These are phyloP conservation scores for Nemania sp. DNA, from an alignment of 2,329 filamentous ascomycete species.

Conservation along the genomic window DNA sequence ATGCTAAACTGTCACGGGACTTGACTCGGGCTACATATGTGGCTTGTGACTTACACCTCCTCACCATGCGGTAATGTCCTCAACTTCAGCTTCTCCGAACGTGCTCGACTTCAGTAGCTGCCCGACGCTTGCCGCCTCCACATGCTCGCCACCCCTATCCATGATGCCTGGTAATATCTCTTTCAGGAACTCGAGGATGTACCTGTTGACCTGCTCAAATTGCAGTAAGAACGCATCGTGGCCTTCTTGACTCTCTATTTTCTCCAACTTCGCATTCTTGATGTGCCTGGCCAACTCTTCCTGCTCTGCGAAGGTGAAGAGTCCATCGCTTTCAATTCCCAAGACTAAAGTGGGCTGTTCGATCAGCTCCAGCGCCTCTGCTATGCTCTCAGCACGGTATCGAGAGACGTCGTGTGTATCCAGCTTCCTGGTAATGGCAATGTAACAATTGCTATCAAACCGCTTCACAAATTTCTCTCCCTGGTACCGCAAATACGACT, in stretches of 20 bases:
- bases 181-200: slow-evolving; percentile 82
- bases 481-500: slow-evolving; percentile 96
- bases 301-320: slow-evolving; percentile 97
- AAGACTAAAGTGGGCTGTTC: slow-evolving; percentile 89
- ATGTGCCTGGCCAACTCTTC: slow-evolving; percentile 86
- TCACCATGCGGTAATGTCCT: slow-evolving; percentile 95
- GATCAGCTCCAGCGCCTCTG: slow-evolving; percentile 78
- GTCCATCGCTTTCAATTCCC: slow-evolving; percentile 91
- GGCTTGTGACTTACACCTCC: background rate
- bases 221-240: slow-evolving; percentile 96
- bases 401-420: slow-evolving; percentile 96
- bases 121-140: slow-evolving; percentile 57
- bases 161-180: slow-evolving; percentile 89
- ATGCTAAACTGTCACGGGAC: background rate
- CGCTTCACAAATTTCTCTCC: slow-evolving; percentile 95
- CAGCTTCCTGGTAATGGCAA: slow-evolving; percentile 95
- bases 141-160: slow-evolving; percentile 58
- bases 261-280: slow-evolving; percentile 75
- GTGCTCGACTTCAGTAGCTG: slow-evolving; percentile 82
- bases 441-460: slow-evolving; percentile 98
- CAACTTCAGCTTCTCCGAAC: slow-evolving; percentile 94
- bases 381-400: slow-evolving; percentile 68
- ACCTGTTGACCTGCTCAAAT: slow-evolving; percentile 94
- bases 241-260: slow-evolving; percentile 91
- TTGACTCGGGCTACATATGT: background rate